Evolutionary conservation across 805 yeast genomes (phyloP), one percentile per base, ranked within the genome.

Genomic region (Vanderwaltozyma verrucispora): DNA sequence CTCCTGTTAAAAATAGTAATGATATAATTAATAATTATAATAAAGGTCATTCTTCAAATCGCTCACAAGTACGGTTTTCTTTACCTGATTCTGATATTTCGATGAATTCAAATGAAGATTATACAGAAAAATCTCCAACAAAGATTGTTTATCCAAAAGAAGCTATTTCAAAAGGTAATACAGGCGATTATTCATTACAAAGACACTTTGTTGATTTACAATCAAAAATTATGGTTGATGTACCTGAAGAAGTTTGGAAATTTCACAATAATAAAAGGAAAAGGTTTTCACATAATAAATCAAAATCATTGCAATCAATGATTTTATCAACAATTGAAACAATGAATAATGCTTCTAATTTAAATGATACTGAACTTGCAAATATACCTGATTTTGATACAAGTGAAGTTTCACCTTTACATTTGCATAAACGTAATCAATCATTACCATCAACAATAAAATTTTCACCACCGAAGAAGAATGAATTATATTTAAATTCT

Each of bases 1-100:
- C 35, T 4, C 35, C 35, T 5, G 16, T 4, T 2, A 35, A 10
- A 30, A 35, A 75, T 71, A 50, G 76, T 71, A 2, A 77, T 62
- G 6, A 74, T 47, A 39, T 68, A 4, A 12, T 9, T 24, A n/a
- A n/a, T n/a, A n/a, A n/a, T n/a, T n/a, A n/a, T n/a, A 21, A 21
- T 6, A 21, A 9, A 7, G 9, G 9, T 7, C 23, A 21, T 21
- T 21, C 23, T 5, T 19, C 32, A 7, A 17, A 19, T 13, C 21
- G 19, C 12, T 47, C 55, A 10, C 59, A 56, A 36, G 62, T 56
- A 7, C 44, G 62, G 34, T 56, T 56, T 33, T 55, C 60, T 6
- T 42, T 56, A 5, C 62, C 58, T 10, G 48, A 45, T 28, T 28
- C 42, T 10, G 39, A 36, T 23, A 16, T 36, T 21, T 24, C 35